Base-by-base conservation (phyloP, 2,329 filamentous ascomycete genomes). In the Emergomyces africanus region DNA sequence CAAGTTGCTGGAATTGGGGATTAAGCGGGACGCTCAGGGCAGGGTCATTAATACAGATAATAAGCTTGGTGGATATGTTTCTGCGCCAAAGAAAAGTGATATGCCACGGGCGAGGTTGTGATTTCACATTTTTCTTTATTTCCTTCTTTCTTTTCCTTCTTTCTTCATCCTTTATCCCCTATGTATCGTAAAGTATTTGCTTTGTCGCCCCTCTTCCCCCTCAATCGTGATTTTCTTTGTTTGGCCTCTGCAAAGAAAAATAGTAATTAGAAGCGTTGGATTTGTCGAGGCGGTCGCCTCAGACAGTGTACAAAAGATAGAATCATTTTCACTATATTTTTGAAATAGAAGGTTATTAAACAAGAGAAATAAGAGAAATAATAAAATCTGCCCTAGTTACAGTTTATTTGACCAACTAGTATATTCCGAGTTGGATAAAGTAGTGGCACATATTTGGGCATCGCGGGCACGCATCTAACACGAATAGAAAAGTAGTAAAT, bases 1-100 rank as follows among this genome's bases (percentile, higher is more conserved):
- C 12, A 84, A 84, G 71, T 65, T 86, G 68, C 66, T 85, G 57
- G 83, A 85, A 70, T 68, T 86, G 62, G 83, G 83, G 0, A 83
- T 86, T 59, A 65, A 70, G 54, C 74, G 83, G 46, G 82, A 85
- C 65, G 77, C 67, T 10, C 67, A 74, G 8, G 83, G 81, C 0
- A 74, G 68, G 8, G 72, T 86, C 44, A 68, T 76, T 37, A 84
- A 85, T 65, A 73, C 77, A 12, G 82, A 85, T 64, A 83, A 84
- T 64, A 68, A 74, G 54, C 75, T 77, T 63, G 82, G 78, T n/a
- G 81, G 81, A 1, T 83, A 83, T 66, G 65, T 76, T 59, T 76
- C 77, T 58, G 81, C 81, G 28, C 81, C 81, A 0, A 82, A 82
- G 76, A 83, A 83, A 77, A 78, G 74, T 53, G 68, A 72, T 54